These are phyloP conservation scores for Hypoxylon subgilvum DNA, from an alignment of 495 filamentous ascomycete genomes.

Conservation along the genomic window DNA sequence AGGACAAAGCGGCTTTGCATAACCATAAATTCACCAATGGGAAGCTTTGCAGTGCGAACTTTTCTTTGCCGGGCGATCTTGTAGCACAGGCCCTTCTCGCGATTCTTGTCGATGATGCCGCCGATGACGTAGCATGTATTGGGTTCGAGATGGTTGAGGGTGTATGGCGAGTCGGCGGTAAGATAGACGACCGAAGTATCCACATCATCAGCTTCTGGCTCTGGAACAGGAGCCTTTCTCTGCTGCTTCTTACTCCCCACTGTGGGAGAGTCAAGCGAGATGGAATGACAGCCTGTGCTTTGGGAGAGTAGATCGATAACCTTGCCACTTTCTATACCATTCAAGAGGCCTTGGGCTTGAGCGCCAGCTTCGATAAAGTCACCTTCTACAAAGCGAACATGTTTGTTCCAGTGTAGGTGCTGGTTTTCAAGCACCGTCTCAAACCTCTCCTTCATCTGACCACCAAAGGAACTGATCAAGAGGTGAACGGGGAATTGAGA, in stretches of 20 bases:
- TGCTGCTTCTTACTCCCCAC: constrained; percentile 20
- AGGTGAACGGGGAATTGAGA: constrained; percentile 70
- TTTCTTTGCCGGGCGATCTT: constrained; percentile 74
- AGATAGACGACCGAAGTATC: constrained; percentile 75
- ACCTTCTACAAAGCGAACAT: constrained; percentile 68
- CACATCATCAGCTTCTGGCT: constrained; percentile 45
- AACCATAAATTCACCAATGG: constrained; percentile 88
- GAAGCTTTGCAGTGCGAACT: constrained; percentile 85
- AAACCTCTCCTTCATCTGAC: constrained; percentile 76
- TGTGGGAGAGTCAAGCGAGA: constrained; percentile 4
- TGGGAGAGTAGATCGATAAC: constrained; percentile 61
- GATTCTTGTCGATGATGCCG: constrained; percentile 91
- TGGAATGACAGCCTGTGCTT: constrained; percentile 45
- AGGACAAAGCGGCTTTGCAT: constrained; percentile 85
- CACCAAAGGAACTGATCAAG: constrained; percentile 75
- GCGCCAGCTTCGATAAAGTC: constrained; percentile 71
- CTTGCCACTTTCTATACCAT: constrained; percentile 53
- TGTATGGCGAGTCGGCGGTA: constrained; percentile 82
- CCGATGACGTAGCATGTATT: constrained; percentile 92
- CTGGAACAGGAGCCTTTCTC: constrained; percentile 26
- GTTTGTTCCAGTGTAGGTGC: constrained; percentile 81
- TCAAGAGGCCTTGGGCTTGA: constrained; percentile 66
- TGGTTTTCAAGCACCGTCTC: constrained; percentile 71
- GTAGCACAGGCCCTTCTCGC: constrained; percentile 93
- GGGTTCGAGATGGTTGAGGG: constrained; percentile 76